Evolutionary conservation across 805 yeast genomes (phyloP), one percentile per base, ranked within the genome.

Genomic region (Sungouiozyma intestinalis): DNA sequence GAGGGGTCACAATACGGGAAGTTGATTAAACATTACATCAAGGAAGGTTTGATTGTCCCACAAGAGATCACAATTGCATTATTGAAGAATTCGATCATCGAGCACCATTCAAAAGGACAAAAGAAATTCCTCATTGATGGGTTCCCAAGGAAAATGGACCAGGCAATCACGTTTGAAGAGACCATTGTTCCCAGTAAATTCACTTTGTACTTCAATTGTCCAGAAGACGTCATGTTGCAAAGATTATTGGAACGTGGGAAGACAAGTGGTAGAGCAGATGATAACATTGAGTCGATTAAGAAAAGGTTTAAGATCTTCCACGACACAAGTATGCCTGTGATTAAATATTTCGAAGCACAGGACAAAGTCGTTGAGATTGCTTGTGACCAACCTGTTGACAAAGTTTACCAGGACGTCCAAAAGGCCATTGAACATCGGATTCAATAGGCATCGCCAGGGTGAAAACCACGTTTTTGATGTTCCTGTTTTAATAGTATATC

Each of bases 141-240:
- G 0, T 90, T 92, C 74, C 98, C 98, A 39, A 76, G 97, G 61
- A 86, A 88, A 62, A 90, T 92, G 97, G 97, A 92, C 65, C 98
- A 90, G 68, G 97, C 97, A 0, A 45, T 82, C 34, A 83, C 90
- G n/a, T 90, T 90, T 60, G 97, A 90, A 66, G 77, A 82, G 33
- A 68, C 76, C 57, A 71, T 79, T 53, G 92, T 78, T 54, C 81
- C 72, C 62, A 81, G 85, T 48, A 69, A 77, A 19, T 75, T 81
- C 63, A 77, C 84, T 2, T 67, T 84, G 35, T 84, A 80, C 64
- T 84, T 84, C 55, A 87, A 83, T 49, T 84, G 94, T 61, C 85
- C 90, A 1, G 92, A 83, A 62, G 57, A 66, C 34, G 83, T 85
- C 42, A 88, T 90, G 97, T 70, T 87, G 50, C 66, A 74, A 49